phyloP scores from a whole-genome alignment of 1,139 yeast genomes.

The Candida tetrigidarum region DNA sequence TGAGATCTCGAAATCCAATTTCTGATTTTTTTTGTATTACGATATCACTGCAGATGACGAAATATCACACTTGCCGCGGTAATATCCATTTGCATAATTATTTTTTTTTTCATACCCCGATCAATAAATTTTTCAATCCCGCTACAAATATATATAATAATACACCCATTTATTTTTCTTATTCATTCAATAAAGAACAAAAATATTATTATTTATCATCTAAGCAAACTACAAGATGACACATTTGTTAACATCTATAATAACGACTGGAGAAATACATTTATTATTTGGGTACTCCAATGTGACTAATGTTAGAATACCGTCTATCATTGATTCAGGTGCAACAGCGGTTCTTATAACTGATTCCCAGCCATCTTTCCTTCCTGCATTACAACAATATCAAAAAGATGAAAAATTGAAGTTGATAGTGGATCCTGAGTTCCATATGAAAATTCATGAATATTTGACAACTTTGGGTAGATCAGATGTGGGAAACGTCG shows the following conservation, averaged over 20 bases:
- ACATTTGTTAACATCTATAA: conserved; percentile 52
- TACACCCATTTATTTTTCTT: not conserved
- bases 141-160: not conserved
- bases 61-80: not conserved
- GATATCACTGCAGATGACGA: too few relatives aligned
- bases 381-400: conserved; percentile 27
- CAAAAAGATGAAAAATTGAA: conserved; percentile 27
- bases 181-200: not conserved
- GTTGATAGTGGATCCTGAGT: conserved; percentile 18
- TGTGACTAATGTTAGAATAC: conserved; percentile 54
- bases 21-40: too few relatives aligned
- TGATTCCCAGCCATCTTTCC: conserved; percentile 21
- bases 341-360: conserved; percentile 59
- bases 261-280: conserved; percentile 58
- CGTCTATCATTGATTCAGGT: conserved; percentile 55
- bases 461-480: conserved; percentile 53
- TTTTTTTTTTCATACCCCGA: conserved; percentile 4
- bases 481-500: conserved; percentile 58
- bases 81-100: not conserved
- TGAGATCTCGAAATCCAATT: too few relatives aligned
- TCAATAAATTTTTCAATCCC: not conserved
- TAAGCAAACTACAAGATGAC: conserved; percentile 23
- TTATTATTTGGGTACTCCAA: conserved; percentile 62
- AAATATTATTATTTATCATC: not conserved
- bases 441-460: not conserved